A percentile compares a stretch with the other conserved stretches of the same genome.
Evolutionary conservation across 2,329 filamentous ascomycete species (phyloP).

Genomic region (Diaporthe sp.): DNA sequence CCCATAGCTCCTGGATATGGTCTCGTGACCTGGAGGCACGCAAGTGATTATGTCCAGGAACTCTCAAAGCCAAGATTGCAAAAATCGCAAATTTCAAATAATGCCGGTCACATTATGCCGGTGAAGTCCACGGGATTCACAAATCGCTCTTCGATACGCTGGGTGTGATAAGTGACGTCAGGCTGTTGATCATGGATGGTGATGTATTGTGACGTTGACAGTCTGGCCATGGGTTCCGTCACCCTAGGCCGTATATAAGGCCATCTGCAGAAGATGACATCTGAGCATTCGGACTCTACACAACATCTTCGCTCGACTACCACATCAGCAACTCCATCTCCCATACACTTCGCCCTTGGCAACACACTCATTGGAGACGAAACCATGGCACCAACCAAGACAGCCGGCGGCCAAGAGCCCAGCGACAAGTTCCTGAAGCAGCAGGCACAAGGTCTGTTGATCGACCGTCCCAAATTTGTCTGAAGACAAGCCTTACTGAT

Average conservation of each 20-base stretch:
- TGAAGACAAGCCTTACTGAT: background rate
- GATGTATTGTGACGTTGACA: conserved; percentile 18
- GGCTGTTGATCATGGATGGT: conserved; percentile 16
- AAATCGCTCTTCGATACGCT: background rate
- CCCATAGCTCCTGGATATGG: background rate
- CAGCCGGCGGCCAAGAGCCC: conserved; percentile 37
- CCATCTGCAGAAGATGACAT: background rate
- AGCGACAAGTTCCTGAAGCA: conserved; percentile 40
- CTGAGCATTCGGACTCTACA: too few species aligned
- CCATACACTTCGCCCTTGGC: background rate
- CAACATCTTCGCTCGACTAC: background rate
- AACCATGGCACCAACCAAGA: conserved; percentile 38
- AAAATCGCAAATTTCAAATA: background rate
- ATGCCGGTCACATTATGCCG: background rate
- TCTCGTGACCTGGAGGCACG: too few species aligned
- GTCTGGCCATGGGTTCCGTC: background rate
- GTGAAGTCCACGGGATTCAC: background rate
- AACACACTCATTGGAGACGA: background rate
- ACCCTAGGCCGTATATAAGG: background rate
- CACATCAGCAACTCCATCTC: too few species aligned
- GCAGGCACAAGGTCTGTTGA: conserved; percentile 23
- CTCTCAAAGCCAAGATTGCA: background rate
- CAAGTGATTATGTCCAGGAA: too few species aligned
- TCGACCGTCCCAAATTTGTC: accelerated
- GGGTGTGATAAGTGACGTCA: background rate